These are phyloP conservation scores for Carex littledalei DNA, from an alignment of 176 grass and related monocot genomes.

Conservation along the genomic window DNA sequence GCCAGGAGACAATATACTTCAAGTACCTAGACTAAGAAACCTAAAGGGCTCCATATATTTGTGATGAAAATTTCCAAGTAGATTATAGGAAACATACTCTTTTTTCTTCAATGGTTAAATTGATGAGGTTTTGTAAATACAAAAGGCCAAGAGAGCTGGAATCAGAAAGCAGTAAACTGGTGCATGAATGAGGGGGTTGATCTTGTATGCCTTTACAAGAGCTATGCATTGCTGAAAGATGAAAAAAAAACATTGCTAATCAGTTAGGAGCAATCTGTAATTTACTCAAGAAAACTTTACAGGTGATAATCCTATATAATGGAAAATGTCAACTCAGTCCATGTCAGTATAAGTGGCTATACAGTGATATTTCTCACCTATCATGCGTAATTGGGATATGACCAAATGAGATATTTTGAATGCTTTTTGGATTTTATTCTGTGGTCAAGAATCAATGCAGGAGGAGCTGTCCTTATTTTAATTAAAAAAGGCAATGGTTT, in stretches of 20 bases:
- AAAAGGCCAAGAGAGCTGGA: slow-evolving; percentile 51
- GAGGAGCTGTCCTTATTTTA: neutral
- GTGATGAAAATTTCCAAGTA: neutral
- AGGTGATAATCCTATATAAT: neutral
- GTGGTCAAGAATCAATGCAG: neutral
- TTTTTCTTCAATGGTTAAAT: slow-evolving; percentile 28
- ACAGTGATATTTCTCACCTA: neutral
- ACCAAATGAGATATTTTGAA: neutral
- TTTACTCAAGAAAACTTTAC: neutral
- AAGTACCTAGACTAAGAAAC: neutral
- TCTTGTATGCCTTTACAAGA: slow-evolving; percentile 80
- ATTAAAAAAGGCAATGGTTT: neutral
- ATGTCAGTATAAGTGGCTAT: neutral
- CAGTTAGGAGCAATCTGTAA: neutral
- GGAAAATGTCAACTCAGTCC: neutral
- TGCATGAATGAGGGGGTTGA: slow-evolving; percentile 74
- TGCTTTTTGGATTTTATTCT: neutral
- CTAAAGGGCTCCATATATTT: neutral
- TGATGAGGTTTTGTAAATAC: slow-evolving; percentile 60
- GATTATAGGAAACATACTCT: neutral
- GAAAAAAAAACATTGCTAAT: neutral
- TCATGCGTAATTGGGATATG: neutral
- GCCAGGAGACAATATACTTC: neutral
- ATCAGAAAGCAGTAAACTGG: slow-evolving; percentile 64
- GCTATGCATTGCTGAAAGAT: slow-evolving; percentile 66